A percentile compares a stretch with the other conserved stretches of the same genome.
These are phyloP conservation scores for Wickerhamiella domercqiae DNA, from an alignment of 805 yeast species.

Conservation along the genomic window DNA sequence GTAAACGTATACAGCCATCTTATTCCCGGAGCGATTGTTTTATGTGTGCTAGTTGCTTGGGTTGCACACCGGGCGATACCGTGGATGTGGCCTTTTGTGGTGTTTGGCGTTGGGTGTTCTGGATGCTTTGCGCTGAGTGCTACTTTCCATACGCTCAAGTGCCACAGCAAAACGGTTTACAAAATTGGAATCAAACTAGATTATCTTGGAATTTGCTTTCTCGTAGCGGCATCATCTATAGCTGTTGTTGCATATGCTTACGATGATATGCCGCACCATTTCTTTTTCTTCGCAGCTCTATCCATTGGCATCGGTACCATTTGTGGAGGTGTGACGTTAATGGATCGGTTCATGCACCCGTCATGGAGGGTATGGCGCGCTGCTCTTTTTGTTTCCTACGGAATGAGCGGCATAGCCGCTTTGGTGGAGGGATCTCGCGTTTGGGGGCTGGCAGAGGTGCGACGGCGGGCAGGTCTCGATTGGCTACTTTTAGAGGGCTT, in stretches of 20 bases:
- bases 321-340: conserved; percentile 50
- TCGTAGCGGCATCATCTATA: conserved; percentile 49
- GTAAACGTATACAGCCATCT: conserved; percentile 59
- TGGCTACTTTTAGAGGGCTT: conserved; percentile 60
- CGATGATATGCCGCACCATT: conserved; percentile 24
- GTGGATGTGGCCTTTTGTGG: conserved; percentile 29
- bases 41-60: conserved; percentile 9
- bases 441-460: conserved; percentile 38
- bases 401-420: conserved; percentile 63
- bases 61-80: conserved; percentile 12
- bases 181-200: conserved; percentile 54
- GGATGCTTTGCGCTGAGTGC: conserved; percentile 49
- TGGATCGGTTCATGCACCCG: conserved; percentile 50
- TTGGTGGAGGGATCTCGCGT: conserved; percentile 35
- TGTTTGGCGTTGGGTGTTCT: conserved; percentile 43
- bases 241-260: conserved; percentile 34
- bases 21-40: conserved; percentile 22
- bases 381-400: conserved; percentile 61
- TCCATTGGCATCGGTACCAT: conserved; percentile 41
- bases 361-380: conserved; percentile 69
- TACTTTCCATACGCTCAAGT: conserved; percentile 49
- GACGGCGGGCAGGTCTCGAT: conserved; percentile 35
- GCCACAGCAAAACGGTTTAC: conserved; percentile 44
- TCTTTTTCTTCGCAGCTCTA: conserved; percentile 25
- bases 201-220: conserved; percentile 56